phyloP scores from a whole-genome alignment of 129 eudicot species.

The Flaveria sonorensis region DNA sequence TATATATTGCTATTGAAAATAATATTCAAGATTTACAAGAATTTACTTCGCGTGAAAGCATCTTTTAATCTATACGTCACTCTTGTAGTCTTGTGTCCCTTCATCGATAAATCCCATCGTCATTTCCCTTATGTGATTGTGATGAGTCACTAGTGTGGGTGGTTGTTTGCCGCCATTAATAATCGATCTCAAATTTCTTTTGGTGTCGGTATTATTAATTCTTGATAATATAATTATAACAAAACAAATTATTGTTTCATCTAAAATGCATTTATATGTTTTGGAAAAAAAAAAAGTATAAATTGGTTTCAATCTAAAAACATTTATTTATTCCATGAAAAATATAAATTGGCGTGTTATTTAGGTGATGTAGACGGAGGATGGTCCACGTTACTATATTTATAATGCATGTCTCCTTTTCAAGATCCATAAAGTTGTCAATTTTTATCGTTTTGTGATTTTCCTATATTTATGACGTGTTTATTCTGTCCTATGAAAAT shows the following conservation, averaged over 20 bases:
- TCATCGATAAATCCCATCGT: background rate
- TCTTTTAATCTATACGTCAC: too few species aligned
- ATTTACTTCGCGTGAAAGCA: too few species aligned
- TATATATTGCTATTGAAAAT: too few species aligned
- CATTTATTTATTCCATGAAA: background rate
- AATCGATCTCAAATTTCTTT: background rate
- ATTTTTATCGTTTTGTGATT: background rate
- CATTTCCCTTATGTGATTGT: background rate
- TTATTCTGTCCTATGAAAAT: background rate
- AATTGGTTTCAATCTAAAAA: background rate
- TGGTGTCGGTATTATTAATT: background rate
- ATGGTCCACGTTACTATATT: slow-evolving; percentile 11
- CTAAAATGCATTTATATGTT: background rate
- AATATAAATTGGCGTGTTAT: background rate
- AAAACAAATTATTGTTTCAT: background rate
- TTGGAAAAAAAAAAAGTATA: background rate
- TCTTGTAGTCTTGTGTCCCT: too few species aligned
- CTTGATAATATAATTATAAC: background rate
- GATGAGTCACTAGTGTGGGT: background rate
- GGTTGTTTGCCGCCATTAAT: background rate
- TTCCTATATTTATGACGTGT: background rate
- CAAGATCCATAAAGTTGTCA: slow-evolving; percentile 17
- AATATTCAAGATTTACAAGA: too few species aligned
- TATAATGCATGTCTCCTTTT: background rate
- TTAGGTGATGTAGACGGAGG: slow-evolving; percentile 1